Evolutionary conservation across 768 basidiomycete genomes (phyloP), one percentile per base, ranked within the genome.

Genomic region (Royoungia palumana): DNA sequence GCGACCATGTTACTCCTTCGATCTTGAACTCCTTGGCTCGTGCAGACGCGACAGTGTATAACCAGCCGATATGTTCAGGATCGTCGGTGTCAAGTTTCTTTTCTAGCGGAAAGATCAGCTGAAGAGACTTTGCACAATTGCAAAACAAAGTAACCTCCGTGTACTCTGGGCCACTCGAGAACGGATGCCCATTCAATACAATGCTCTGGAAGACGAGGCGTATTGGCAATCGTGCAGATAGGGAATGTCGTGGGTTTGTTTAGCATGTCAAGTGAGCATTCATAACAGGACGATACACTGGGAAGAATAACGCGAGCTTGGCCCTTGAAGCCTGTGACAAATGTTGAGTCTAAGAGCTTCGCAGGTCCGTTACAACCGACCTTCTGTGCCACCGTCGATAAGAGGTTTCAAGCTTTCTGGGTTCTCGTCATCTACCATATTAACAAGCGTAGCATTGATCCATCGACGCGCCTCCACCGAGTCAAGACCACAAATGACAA

Each of bases 161-260:
- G 85, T 2, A 92, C 83, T 41, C 83, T 81, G n/a, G 96, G 95
- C 96, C 96, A 99, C 68, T 99, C 94, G 19, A 99, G 75, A 11
- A 98, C 96, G 35, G 91, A 94, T 0, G 96, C 96, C 96, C 96
- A 99, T 70, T 98, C 96, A 60, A 99, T 97, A 64, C 96, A 98
- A 62, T 99, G 96, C 62, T 99, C 96, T 2, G 96, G 96, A 20
- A 97, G 76, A 48, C 96, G 89, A 22, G 96, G 96, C 0, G 96
- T 99, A 64, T 98, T 98, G 49, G 96, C 95, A 57, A 99, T 98
- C 6, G 96, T 99, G 65, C 96, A 99, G 47, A 99, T 97, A 2
- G 96, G 96, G 67, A 94, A 99, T 12, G 87, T 87, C 35, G 94
- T 96, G 1, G 87, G 94, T 54, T 97, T 97, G 70, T 96, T 97